Base-by-base conservation (phyloP, 768 basidiomycete genomes). In the Boletus subparvulus region DNA sequence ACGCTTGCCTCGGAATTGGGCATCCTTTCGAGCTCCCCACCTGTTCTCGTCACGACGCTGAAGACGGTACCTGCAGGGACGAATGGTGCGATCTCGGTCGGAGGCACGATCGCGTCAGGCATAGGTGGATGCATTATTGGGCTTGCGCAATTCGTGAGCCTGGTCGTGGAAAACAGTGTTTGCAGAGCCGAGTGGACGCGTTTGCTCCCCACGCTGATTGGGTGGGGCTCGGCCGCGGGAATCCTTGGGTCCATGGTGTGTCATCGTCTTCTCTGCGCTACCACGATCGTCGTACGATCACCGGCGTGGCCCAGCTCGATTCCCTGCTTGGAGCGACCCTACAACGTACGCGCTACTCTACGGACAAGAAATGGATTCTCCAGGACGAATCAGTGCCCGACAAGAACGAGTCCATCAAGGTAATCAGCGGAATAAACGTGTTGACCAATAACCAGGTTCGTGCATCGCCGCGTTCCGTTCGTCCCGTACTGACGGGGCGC, bases 1-100 rank as follows among this genome's bases (percentile, higher is more conserved):
- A 97, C 94, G 0, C 83, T 98, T 3, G 94, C 94, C 1, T 95
- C 92, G 10, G 95, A 97, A 73, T 80, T 97, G 24, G 95, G 95
- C 35, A 94, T 97, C 60, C 78, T 97, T 42, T 88, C 93, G 26
- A 69, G 68, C 37, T 76, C 81, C 14, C 79, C 78, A 4, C 91
- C 95, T 35, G 67, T 85, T 46, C 82, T 96, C 35, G 82, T 97
- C 62, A 95, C 93, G 6, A 94, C 90, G 5, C 71, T 88, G 51
- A 80, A 79, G 61, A 61, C 73, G 1, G 91, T 94, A 0, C 94
- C 94, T 2, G 86, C 87, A 2, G 95, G 95, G 3, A 97, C 95
- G 11, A 97, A 98, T 64, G 95, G 95, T 4, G 95, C 81, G 0
- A 81, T 97, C 56, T 90, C 92, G 6, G 54, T 81, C 3, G 80